A percentile compares a stretch with the other conserved stretches of the same genome.
Evolutionary conservation across 495 filamentous ascomycete species (phyloP).

Genomic region (Parmelia sp.): DNA sequence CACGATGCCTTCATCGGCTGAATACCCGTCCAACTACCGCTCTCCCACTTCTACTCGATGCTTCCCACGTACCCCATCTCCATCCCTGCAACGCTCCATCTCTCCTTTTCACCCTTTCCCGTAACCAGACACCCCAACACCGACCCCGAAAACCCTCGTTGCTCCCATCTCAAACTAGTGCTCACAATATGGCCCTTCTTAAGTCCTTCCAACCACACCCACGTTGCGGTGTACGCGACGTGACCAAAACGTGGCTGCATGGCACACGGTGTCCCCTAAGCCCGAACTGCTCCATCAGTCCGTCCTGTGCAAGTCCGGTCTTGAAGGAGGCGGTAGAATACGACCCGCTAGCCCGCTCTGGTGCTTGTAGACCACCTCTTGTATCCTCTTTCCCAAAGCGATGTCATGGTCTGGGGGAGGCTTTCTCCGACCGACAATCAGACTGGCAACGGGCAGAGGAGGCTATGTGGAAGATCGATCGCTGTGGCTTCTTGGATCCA

Average conservation of each 20-base stretch:
- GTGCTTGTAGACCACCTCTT: background rate
- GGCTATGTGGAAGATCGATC: background rate
- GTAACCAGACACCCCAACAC: background rate
- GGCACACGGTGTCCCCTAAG: background rate
- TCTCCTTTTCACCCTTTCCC: background rate
- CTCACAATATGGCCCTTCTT: background rate
- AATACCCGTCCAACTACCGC: background rate
- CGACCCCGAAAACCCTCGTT: background rate
- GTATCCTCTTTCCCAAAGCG: background rate
- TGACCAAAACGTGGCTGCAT: background rate
- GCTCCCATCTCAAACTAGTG: background rate
- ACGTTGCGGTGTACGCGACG: background rate
- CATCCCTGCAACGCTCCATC: background rate
- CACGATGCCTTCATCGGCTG: constrained; percentile 2
- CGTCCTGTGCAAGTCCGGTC: background rate
- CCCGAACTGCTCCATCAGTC: constrained; percentile 1
- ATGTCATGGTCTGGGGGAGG: background rate
- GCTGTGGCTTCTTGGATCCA: background rate
- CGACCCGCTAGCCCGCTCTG: background rate
- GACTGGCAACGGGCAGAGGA: background rate
- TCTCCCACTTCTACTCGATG: no score
- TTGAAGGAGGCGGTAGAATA: background rate
- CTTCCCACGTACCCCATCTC: no score
- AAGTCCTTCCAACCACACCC: background rate
- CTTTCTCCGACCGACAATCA: background rate